Percentiles rank a stretch among this genome's conserved stretches.
Conservation (phyloP, 352 stramenopile species). For the Phytophthora cryptogea region DNA sequence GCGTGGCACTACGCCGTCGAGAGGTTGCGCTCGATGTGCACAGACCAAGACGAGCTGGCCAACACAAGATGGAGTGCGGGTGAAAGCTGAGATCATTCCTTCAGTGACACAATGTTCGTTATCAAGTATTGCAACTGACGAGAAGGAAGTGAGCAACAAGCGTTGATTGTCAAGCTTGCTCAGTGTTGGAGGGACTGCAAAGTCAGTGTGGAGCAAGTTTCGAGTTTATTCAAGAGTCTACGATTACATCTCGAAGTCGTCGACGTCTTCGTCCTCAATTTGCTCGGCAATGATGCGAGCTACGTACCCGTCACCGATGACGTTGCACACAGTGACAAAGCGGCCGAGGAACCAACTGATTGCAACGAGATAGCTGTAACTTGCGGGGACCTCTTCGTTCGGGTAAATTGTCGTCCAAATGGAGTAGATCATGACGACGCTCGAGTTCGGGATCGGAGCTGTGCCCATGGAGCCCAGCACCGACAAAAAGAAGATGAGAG, state of each 20-base stretch:
- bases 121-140: background rate
- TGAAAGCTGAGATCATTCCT: background rate
- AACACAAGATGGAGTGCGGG: background rate
- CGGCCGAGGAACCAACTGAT: slow-evolving; percentile 78
- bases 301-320: slow-evolving; percentile 71
- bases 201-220: background rate
- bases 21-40: slow-evolving; percentile 15
- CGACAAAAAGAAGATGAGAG: slow-evolving; percentile 67
- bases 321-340: slow-evolving; percentile 74
- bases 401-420: slow-evolving; percentile 77
- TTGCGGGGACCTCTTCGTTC: slow-evolving; percentile 49
- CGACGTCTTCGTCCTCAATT: slow-evolving; percentile 57
- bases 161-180: background rate
- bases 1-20: slow-evolving; percentile 16
- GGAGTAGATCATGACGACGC: slow-evolving; percentile 77
- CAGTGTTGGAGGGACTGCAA: background rate
- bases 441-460: slow-evolving; percentile 70
- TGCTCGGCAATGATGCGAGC: slow-evolving; percentile 79
- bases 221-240: slow-evolving; percentile 1
- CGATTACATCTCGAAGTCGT: slow-evolving; percentile 22
- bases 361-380: slow-evolving; percentile 75
- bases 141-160: background rate
- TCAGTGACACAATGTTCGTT: too few species aligned
- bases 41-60: slow-evolving; percentile 2
- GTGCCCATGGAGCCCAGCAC: slow-evolving; percentile 64